phyloP scores from a whole-genome alignment of 345 rosid genomes.

The Pseudoturritis turrita region DNA sequence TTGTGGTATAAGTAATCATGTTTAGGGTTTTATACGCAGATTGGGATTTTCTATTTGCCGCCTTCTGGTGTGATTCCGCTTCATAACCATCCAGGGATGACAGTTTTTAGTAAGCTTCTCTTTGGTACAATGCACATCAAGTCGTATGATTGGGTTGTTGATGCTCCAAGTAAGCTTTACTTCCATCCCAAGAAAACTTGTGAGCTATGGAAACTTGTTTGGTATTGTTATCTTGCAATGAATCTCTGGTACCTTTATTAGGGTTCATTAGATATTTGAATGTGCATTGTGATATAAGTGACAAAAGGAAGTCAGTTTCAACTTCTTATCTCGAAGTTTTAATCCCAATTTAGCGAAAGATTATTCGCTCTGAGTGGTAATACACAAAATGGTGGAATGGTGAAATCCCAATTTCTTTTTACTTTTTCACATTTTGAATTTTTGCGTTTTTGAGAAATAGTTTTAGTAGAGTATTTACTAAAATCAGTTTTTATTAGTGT shows the following conservation, averaged over 20 bases:
- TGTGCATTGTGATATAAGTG: neutral
- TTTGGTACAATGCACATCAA: conserved; percentile 93
- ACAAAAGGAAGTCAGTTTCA: neutral
- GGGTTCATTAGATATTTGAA: neutral
- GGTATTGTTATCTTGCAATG: neutral
- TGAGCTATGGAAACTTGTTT: neutral
- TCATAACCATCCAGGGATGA: conserved; percentile 98
- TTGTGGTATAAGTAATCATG: conserved; percentile 15
- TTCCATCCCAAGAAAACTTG: conserved; percentile 9
- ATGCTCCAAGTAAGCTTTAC: conserved; percentile 37
- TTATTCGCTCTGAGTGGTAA: neutral
- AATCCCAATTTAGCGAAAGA: neutral
- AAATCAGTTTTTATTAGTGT: neutral
- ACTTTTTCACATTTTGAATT: too few relatives aligned
- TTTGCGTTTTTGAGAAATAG: neutral
- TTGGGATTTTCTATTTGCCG: conserved; percentile 93
- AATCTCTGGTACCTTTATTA: neutral
- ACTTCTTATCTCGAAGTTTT: neutral
- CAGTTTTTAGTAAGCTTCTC: conserved; percentile 89
- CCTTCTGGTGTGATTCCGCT: conserved; percentile 84
- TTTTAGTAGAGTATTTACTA: neutral
- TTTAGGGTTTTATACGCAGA: conserved; percentile 42
- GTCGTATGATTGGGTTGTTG: conserved; percentile 83
- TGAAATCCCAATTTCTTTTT: too few relatives aligned
- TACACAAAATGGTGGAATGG: neutral